Base-by-base conservation (phyloP, 2,329 filamentous ascomycete species). In the Didymellaceae sp. region DNA sequence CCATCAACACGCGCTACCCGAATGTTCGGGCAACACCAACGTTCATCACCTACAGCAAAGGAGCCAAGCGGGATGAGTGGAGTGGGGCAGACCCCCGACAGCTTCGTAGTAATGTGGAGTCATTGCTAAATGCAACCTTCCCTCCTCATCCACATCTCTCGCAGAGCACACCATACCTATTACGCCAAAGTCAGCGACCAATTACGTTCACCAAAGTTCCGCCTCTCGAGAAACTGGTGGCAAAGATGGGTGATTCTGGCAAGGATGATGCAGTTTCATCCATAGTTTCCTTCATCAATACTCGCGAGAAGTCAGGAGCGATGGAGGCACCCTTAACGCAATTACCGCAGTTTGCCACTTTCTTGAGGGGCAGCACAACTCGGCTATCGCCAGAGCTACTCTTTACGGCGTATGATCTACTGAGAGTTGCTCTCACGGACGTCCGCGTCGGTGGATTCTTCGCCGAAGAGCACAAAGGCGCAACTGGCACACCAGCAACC, bases 331-430 rank as follows among this genome's bases (percentile, higher is more conserved):
- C 86, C 0, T 75, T 96, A 0, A 91, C 92, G 0, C 81, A 90
- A 64, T 78, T 97, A 26, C 75, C 81, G 5, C 75, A 79, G 2
- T 85, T 96, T 54, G 83, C 85, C 0, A 65, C 65, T 0, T 86
- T 88, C 58, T 52, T 96, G 5, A 80, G 78, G 25, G 74, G 77
- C 1, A 81, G 82, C 1, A 78, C 85, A 3, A 65, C 73, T 0
- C 74, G 77, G 0, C 74, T 95, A 2, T 82, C 88, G 0, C 68
- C 77, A 0, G 88, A 89, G 11, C 76, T 81, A 1, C 80, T 91
- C 33, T 97, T 97, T 67, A 84, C 91, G 1, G 78, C 92, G 0
- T 81, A 96, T n/a, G 94, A 97, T 67, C 81, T 99, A 1, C 82
- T 96, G 41, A 84, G 94, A 17, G 83, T 89, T 55, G 83, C 89